These are phyloP conservation scores for Phytopythium mirpurense DNA, from an alignment of 352 stramenopile genomes.

Conservation along the genomic window DNA sequence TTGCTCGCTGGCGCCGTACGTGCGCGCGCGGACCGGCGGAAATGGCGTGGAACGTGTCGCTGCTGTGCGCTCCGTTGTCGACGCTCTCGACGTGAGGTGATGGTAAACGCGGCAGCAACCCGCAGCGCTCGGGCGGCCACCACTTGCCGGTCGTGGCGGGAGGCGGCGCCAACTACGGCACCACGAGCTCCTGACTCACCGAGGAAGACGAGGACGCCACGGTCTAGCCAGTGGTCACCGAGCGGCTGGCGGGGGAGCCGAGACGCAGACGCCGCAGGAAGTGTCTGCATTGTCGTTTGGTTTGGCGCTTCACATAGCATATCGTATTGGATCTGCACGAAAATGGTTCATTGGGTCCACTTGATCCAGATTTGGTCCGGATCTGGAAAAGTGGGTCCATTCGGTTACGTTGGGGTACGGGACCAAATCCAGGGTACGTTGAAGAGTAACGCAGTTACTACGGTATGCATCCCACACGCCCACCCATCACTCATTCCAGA, in stretches of 20 bases:
- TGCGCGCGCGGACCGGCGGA: neutral
- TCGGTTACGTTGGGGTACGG: too few relatives aligned
- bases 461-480: too few relatives aligned
- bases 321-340: too few relatives aligned
- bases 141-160: conserved; percentile 4
- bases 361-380: too few relatives aligned
- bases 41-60: neutral
- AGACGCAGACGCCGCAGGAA: neutral
- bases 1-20: neutral
- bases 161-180: conserved; percentile 5
- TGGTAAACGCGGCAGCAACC: neutral
- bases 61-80: conserved; percentile 2
- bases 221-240: neutral
- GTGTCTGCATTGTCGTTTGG: neutral
- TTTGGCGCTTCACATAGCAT: too few relatives aligned
- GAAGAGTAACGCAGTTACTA: too few relatives aligned
- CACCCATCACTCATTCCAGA: neutral
- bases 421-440: too few relatives aligned
- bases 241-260: neutral
- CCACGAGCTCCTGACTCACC: conserved; percentile 7
- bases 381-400: neutral
- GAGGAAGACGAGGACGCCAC: conserved; percentile 6
- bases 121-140: neutral
- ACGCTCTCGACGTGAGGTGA: conserved; percentile 1
- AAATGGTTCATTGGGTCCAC: too few relatives aligned